Evolutionary conservation across 768 basidiomycete genomes (phyloP), one percentile per base, ranked within the genome.

Genomic region (Trametes cinnabarina): DNA sequence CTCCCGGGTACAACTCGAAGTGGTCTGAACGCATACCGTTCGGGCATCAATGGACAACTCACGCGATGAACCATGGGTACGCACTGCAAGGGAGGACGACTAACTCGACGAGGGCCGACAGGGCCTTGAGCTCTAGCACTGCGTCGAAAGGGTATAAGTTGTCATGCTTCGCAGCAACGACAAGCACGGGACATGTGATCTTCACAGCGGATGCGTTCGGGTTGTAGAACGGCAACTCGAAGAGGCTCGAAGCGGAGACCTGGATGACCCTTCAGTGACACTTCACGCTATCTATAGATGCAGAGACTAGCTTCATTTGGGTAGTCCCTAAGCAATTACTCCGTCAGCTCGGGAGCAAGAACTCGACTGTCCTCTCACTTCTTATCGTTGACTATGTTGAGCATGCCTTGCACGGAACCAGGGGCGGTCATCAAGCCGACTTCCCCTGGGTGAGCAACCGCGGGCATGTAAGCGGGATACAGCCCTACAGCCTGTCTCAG

Each of bases 391-490:
- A 26, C 50, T 2, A 64, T 34, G 2, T 11, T 42, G 11, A 35
- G n/a, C 61, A 70, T 61, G 1, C 72, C 72, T 23, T 66, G 46
- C 9, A 48, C 41, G 4, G 62, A 55, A 0, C 68, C 69, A 3
- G 65, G 66, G 1, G 55, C 51, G 4, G 64, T 68, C 30, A 74
- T 55, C 5, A 64, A 59, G 12, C 70, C 73, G n/a, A 73, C 65
- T n/a, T 63, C 49, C 7, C 68, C 68, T 2, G 70, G 70, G 17
- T 66, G 57, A 0, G 72, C 64, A 12, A 61, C 60, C 12, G 68
- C 66, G 7, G 67, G 69, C 22, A 73, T 69, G 42, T 73, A 72
- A 8, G 63, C 47, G 1, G 74, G 72, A 1, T 55, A 10, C 30
- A 71, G 43, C 3, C 72, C 68, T 0, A 73, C 6, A 3, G 64